These are phyloP conservation scores for Cyberlindnera americana DNA, from an alignment of 805 yeast genomes.

Conservation along the genomic window DNA sequence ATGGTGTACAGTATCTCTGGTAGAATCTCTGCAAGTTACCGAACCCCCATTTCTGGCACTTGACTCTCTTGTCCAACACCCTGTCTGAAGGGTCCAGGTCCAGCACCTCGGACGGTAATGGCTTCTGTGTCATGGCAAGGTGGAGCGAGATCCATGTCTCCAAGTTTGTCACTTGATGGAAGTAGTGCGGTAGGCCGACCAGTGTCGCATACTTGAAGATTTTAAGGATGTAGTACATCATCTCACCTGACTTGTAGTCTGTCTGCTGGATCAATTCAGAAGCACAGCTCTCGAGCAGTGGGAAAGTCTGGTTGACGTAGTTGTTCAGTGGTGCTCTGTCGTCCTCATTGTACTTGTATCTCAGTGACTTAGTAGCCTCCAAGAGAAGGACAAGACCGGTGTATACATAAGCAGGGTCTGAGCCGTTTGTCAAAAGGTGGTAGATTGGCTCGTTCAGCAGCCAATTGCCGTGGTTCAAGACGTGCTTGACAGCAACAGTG, in stretches of 20 bases:
- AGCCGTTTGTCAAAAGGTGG: conserved; percentile 33
- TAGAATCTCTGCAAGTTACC: conserved; percentile 72
- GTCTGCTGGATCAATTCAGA: conserved; percentile 30
- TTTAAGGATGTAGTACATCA: conserved; percentile 62
- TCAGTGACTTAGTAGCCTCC: conserved; percentile 52
- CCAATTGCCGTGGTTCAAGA: conserved; percentile 44
- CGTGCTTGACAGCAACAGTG: conserved; percentile 51
- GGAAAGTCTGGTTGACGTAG: conserved; percentile 48
- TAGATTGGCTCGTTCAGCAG: conserved; percentile 29
- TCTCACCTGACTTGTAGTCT: conserved; percentile 36
- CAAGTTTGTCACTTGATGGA: conserved; percentile 35
- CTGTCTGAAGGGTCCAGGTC: conserved; percentile 47
- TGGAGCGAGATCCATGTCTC: conserved; percentile 67
- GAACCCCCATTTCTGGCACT: conserved; percentile 85
- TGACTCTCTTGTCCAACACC: conserved; percentile 48
- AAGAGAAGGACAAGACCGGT: conserved; percentile 55
- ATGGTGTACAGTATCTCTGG: conserved; percentile 45
- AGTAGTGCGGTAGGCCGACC: conserved; percentile 54
- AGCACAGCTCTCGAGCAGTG: conserved; percentile 53
- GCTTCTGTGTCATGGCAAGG: conserved; percentile 52
- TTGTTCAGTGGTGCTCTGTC: conserved; percentile 46
- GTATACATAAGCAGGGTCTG: conserved; percentile 38
- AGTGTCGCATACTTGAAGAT: conserved; percentile 60
- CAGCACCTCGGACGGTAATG: conserved; percentile 49
- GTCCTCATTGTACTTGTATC: conserved; percentile 56